Percentiles rank a stretch among this genome's conserved stretches.
These are phyloP conservation scores for Micractinium conductrix DNA, from an alignment of 139 green algal species.

Conservation along the genomic window DNA sequence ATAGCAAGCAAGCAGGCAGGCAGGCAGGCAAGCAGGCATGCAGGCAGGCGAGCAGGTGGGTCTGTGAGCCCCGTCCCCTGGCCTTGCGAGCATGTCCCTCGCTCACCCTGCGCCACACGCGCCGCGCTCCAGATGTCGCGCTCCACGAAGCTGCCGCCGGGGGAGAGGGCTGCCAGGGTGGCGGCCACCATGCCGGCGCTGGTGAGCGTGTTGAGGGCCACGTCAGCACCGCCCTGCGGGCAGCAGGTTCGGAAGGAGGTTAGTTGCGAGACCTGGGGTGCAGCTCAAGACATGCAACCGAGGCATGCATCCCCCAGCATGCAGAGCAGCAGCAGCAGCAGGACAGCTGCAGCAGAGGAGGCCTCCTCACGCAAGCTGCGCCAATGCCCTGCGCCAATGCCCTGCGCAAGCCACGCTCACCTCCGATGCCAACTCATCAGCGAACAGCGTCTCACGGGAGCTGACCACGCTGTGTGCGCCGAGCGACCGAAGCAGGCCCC, in stretches of 20 bases:
- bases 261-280: too few species aligned
- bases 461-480: conserved; percentile 51
- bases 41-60: neutral
- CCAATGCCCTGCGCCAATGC: too few species aligned
- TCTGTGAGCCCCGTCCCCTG: neutral
- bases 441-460: conserved; percentile 74
- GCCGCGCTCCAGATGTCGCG: conserved; percentile 83
- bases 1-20: too few species aligned
- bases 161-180: conserved; percentile 64
- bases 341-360: neutral
- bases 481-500: conserved; percentile 60
- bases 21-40: neutral
- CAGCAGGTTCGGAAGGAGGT: neutral
- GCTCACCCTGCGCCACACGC: conserved; percentile 50
- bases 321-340: neutral
- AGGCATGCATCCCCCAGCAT: too few species aligned
- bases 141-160: conserved; percentile 78
- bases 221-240: conserved; percentile 15
- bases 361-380: too few species aligned
- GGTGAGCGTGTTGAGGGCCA: conserved; percentile 89
- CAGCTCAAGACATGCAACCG: neutral
- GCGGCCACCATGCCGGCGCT: conserved; percentile 85
- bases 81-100: too few species aligned
- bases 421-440: neutral
- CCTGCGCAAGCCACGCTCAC: neutral